Evolutionary conservation across 2,329 filamentous ascomycete genomes (phyloP), one percentile per base, ranked within the genome.

Genomic region (Sporothrix variecibatus): DNA sequence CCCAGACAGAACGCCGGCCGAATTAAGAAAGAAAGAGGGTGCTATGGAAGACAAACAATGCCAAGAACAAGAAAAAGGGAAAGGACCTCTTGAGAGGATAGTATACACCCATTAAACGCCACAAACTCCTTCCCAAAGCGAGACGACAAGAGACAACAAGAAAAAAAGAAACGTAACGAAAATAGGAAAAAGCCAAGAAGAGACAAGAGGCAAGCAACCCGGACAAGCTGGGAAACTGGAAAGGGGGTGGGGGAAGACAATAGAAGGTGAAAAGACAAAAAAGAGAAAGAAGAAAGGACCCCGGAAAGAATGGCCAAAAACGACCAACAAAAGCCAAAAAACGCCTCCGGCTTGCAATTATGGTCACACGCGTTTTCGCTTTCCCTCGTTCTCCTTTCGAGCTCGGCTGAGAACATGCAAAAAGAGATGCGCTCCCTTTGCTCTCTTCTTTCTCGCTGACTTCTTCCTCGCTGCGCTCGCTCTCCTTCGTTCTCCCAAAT

Each of bases 61-160:
- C 40, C 40, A 43, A 11, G 40, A 43, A 9, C 40, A 43, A 43
- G 40, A 43, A 43, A 43, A 43, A 43, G 12, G 40, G 40, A 12
- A 43, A 43, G 40, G 12, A 43, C 40, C 34, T 34, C 8, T 34
- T 34, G 34, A 43, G 40, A 43, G 9, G 40, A 43, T 43, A 43
- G 40, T 43, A 43, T 43, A 71, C 51, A 58, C 68, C 31, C 31
- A 60, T 20, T 58, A 43, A 23, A 71, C 17, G 68, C 40, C 40
- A 34, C 51, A 28, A 60, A 43, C 53, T 40, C 49, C 46, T 38
- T 53, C 38, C 31, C 46, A 58, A 51, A n/a, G 23, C 15, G 49
- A 53, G 20, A 70, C 46, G 34, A 20, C 51, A 60, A 71, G 6
- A 58, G 31, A 53, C 34, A 43, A 38, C n/a, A 23, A 81, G 62